phyloP scores from a whole-genome alignment of 768 basidiomycete genomes.

The Tylopilus intermedius region DNA sequence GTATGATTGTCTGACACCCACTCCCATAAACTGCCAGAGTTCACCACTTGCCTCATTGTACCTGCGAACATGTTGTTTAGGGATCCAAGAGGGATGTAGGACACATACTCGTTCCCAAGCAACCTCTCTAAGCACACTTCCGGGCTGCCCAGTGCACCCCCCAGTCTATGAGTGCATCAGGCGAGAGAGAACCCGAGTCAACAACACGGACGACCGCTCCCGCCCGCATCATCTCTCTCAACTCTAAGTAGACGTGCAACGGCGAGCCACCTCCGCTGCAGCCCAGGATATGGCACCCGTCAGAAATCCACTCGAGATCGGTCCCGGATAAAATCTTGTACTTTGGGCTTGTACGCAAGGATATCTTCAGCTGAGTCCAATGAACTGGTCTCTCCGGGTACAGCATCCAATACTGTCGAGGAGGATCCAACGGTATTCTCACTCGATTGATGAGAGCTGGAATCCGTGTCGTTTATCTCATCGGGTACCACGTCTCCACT shows the following conservation, averaged over 20 bases:
- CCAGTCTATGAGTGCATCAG: constrained; percentile 39
- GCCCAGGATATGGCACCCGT: constrained; percentile 59
- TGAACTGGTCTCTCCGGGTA: constrained; percentile 13
- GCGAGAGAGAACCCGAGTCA: constrained; percentile 38
- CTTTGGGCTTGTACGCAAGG: constrained; percentile 33
- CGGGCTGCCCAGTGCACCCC: constrained; percentile 43
- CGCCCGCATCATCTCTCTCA: constrained; percentile 48
- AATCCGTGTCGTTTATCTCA: constrained; percentile 16
- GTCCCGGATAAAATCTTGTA: constrained; percentile 41
- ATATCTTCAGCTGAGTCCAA: constrained; percentile 23
- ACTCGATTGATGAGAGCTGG: background rate
- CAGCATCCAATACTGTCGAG: constrained; percentile 2
- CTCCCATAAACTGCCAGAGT: constrained; percentile 28
- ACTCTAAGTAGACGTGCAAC: constrained; percentile 45
- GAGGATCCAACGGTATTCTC: constrained; percentile 2
- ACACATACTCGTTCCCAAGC: constrained; percentile 33
- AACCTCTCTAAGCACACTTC: constrained; percentile 36
- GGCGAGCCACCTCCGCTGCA: constrained; percentile 62
- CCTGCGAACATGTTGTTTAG: constrained; percentile 8
- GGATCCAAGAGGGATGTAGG: background rate
- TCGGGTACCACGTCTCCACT: constrained; percentile 23
- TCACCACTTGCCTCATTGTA: constrained; percentile 32
- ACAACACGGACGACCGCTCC: constrained; percentile 44
- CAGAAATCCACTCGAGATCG: constrained; percentile 55
- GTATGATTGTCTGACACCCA: background rate